Percentiles rank a stretch among this genome's conserved stretches.
Evolutionary conservation across 352 stramenopile species (phyloP).

Genomic region (Blastocystis sp.): DNA sequence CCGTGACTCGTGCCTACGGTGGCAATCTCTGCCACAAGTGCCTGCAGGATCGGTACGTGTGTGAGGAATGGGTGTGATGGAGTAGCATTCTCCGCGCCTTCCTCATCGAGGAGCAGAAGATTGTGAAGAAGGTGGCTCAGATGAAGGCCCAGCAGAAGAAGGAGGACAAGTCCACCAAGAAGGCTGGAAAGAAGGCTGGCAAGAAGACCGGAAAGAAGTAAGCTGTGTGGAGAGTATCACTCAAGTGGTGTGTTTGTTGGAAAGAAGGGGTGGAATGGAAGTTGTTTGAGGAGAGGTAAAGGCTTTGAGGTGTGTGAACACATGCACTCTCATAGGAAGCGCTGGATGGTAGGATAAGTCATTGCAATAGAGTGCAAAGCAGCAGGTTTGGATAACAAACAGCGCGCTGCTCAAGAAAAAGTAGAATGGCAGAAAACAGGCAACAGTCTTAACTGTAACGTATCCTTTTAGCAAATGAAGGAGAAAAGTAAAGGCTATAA

Average conservation of each 20-base stretch:
- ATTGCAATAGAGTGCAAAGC: too few relatives aligned
- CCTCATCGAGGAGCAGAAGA: constrained; percentile 99
- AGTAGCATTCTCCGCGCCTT: constrained; percentile 91
- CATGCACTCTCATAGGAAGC: too few relatives aligned
- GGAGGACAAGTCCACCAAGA: constrained; percentile 69
- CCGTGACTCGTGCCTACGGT: constrained; percentile 92
- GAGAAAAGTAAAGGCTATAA: too few relatives aligned
- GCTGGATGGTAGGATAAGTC: too few relatives aligned
- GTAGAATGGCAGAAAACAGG: too few relatives aligned
- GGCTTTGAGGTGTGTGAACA: too few relatives aligned
- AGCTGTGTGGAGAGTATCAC: background rate
- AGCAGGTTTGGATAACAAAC: too few relatives aligned
- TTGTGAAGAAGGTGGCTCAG: constrained; percentile 96
- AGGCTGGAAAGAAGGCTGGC: constrained; percentile 12
- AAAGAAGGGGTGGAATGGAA: constrained; percentile 10
- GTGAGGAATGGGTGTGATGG: background rate
- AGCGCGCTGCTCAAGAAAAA: too few relatives aligned
- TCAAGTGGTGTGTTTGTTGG: constrained; percentile 5
- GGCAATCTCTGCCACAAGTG: constrained; percentile 87
- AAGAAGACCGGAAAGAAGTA: constrained; percentile 60
- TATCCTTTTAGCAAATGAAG: too few relatives aligned
- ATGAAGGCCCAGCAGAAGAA: constrained; percentile 85
- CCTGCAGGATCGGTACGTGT: constrained; percentile 81
- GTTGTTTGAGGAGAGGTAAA: too few relatives aligned
- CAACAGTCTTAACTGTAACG: too few relatives aligned